These are phyloP conservation scores for Cryptococcus sp. DNA, from an alignment of 1,284 basidiomycete species.

Conservation along the genomic window DNA sequence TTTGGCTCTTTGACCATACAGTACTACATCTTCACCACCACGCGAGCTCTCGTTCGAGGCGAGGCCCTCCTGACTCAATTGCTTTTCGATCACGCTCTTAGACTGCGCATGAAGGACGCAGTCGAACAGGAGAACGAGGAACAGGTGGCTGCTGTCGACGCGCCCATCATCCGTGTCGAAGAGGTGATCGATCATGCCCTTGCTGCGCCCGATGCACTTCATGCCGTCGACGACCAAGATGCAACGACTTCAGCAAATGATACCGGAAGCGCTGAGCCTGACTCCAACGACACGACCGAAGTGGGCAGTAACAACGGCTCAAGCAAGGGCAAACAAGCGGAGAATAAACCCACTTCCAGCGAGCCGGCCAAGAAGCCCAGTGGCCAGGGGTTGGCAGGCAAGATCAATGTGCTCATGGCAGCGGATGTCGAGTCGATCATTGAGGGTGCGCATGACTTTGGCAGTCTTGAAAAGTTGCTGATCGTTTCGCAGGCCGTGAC, in stretches of 20 bases:
- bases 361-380: slow-evolving; percentile 27
- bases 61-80: slow-evolving; percentile 69
- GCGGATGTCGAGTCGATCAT: slow-evolving; percentile 50
- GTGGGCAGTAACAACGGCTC: slow-evolving; percentile 26
- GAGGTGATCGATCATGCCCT: slow-evolving; percentile 22
- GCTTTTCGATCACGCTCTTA: slow-evolving; percentile 68
- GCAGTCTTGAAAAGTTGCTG: slow-evolving; percentile 8
- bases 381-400: slow-evolving; percentile 58
- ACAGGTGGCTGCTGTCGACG: slow-evolving; percentile 2
- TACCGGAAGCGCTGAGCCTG: not conserved
- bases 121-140: slow-evolving; percentile 24
- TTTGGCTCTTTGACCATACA: slow-evolving; percentile 43
- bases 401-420: slow-evolving; percentile 61
- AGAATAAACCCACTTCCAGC: slow-evolving; percentile 15
- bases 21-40: slow-evolving; percentile 52
- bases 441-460: slow-evolving; percentile 29
- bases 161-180: slow-evolving; percentile 28
- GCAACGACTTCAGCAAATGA: not conserved
- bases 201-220: slow-evolving; percentile 8
- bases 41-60: slow-evolving; percentile 56
- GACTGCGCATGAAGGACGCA: slow-evolving; percentile 60
- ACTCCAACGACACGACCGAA: slow-evolving; percentile 19
- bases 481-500: slow-evolving; percentile 37
- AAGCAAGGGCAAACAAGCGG: slow-evolving; percentile 24
- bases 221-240: not conserved